Conservation (phyloP, 768 basidiomycete genomes). For the Termitomyces sp. region DNA sequence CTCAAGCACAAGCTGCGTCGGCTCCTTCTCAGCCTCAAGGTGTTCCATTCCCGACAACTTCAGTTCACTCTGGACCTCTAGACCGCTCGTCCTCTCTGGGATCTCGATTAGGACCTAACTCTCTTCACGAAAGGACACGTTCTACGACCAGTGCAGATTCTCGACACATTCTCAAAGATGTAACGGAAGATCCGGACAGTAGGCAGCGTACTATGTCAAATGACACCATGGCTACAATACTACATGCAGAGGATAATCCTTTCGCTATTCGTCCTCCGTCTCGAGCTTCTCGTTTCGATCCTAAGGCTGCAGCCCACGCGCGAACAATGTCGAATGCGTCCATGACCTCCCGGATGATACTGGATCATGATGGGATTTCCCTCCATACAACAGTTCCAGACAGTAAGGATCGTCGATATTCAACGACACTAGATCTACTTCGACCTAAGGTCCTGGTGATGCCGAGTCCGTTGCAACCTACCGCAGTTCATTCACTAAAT, state of each 20-base stretch:
- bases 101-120: conserved; percentile 11
- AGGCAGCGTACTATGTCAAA: conserved; percentile 30
- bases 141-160: conserved; percentile 51
- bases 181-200: conserved; percentile 16
- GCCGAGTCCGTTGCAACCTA: conserved; percentile 78
- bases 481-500: conserved; percentile 24
- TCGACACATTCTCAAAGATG: conserved; percentile 33
- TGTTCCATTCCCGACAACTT: conserved; percentile 61
- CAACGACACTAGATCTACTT: conserved; percentile 71
- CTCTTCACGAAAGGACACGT: conserved; percentile 35
- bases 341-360: conserved; percentile 55
- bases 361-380: conserved; percentile 48
- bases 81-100: conserved; percentile 7
- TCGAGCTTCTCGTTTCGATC: conserved; percentile 72
- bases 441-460: conserved; percentile 92
- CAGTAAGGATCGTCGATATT: conserved; percentile 52
- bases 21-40: conserved; percentile 29
- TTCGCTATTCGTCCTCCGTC: conserved; percentile 66
- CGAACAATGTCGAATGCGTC: conserved; percentile 63
- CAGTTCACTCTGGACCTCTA: conserved; percentile 46
- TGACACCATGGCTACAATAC: conserved; percentile 38
- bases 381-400: conserved; percentile 32
- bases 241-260: conserved; percentile 50
- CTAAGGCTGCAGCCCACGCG: conserved; percentile 56
- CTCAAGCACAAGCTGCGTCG: conserved; percentile 14